A percentile compares a stretch with the other conserved stretches of the same genome.
Conservation (phyloP, 805 yeast genomes). For the Starmerella riodocensis region DNA sequence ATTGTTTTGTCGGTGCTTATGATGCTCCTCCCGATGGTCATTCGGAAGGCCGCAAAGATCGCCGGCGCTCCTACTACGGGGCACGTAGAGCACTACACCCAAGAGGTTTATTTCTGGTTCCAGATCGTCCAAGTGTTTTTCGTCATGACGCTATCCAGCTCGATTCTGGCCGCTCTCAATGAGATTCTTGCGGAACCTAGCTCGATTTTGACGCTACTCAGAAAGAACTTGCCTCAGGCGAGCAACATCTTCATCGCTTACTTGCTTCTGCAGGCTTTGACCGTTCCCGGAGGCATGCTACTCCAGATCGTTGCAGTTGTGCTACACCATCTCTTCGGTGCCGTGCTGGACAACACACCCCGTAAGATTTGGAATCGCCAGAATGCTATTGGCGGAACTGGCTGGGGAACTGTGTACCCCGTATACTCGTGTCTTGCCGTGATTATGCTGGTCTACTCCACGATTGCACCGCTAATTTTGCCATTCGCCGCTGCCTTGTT, state of each 20-base stretch:
- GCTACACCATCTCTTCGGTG: conserved; percentile 57
- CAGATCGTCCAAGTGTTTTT: conserved; percentile 81
- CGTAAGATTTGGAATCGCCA: conserved; percentile 79
- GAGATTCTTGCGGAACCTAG: conserved; percentile 55
- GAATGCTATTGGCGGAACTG: conserved; percentile 48
- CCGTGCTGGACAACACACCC: conserved; percentile 71
- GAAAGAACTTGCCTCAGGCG: conserved; percentile 71
- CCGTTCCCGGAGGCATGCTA: conserved; percentile 61
- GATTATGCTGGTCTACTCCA: conserved; percentile 59
- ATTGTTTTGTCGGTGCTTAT: conserved; percentile 67
- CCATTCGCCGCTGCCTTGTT: conserved; percentile 63
- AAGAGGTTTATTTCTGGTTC: conserved; percentile 79
- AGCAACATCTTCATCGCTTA: conserved; percentile 81
- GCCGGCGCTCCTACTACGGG: conserved; percentile 63
- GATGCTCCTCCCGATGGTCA: conserved; percentile 75
- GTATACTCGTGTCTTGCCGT: conserved; percentile 59
- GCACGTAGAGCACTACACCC: conserved; percentile 67
- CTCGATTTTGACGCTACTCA: conserved; percentile 59
- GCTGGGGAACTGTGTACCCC: conserved; percentile 78
- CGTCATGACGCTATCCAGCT: conserved; percentile 70
- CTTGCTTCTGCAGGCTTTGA: conserved; percentile 67
- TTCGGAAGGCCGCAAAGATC: conserved; percentile 60
- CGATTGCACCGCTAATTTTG: conserved; percentile 76
- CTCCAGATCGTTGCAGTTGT: conserved; percentile 64
- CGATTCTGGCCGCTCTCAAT: conserved; percentile 66